Evolutionary conservation across 805 yeast species (phyloP), one percentile per base, ranked within the genome.

Genomic region (Candida boleticola): DNA sequence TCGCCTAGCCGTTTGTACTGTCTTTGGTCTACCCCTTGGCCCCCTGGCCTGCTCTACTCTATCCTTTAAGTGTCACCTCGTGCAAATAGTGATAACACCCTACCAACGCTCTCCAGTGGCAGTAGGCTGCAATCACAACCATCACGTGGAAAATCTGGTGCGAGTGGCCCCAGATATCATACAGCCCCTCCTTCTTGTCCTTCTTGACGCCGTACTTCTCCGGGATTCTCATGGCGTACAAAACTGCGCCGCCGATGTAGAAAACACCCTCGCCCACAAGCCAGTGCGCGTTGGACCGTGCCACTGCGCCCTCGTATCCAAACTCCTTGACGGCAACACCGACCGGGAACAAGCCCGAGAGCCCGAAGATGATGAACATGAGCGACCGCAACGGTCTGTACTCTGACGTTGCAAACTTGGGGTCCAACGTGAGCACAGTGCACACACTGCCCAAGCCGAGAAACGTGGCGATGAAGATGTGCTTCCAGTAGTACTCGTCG

Each of bases 61-160:
- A n/a, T n/a, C n/a, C n/a, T n/a, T n/a, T n/a, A n/a, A 31, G 18
- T 31, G 18, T 31, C 21, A 31, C 35, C 13, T 51, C 45, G 51
- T 80, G 84, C 23, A 75, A 71, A 46, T 71, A 61, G 37, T 66
- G 65, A 54, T 84, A 85, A 21, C 87, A 72, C 6, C 68, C 70
- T 3, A 78, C 55, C 27, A 89, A 64, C 0, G 83, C 95, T 41
- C 53, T 68, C 61, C 84, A 78, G 63, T 89, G 97, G 43, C 83
- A 83, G 42, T 65, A 68, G 0, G 95, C 85, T 11, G 95, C 95
- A 10, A 81, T 50, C 0, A 87, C 89, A 5, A 88, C 95, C 52
- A 85, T 60, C 7, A 84, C 61, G 58, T 88, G 96, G 57, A 89
- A 88, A 7, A 89, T 73, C 56, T 89, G 96, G 58, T 89, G 97